Evolutionary conservation across 2,329 filamentous ascomycete species (phyloP).

Genomic region (Thelonectria discophora): DNA sequence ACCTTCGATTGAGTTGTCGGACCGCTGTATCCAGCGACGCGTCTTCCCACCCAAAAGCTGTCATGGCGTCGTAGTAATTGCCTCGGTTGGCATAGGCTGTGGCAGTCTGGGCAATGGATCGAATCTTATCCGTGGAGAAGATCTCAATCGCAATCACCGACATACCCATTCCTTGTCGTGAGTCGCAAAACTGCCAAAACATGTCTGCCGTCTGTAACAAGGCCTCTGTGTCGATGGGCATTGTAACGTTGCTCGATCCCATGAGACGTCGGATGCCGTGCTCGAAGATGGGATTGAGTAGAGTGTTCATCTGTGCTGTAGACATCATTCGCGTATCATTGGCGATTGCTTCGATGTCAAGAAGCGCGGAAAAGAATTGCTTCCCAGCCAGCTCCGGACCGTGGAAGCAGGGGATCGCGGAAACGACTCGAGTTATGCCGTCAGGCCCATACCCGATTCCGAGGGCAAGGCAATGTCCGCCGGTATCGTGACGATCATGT

Average conservation of each 20-base stretch:
- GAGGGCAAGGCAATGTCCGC: slow-evolving; percentile 38
- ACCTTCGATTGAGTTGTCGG: slow-evolving; percentile 49
- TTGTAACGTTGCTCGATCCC: slow-evolving; percentile 39
- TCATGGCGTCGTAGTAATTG: slow-evolving; percentile 54
- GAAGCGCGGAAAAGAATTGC: slow-evolving; percentile 34
- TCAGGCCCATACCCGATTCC: slow-evolving; percentile 37
- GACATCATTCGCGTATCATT: slow-evolving; percentile 32
- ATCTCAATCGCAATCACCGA: slow-evolving; percentile 51
- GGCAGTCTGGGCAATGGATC: slow-evolving; percentile 45
- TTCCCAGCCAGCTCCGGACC: slow-evolving; percentile 32
- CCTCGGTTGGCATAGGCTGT: slow-evolving; percentile 58
- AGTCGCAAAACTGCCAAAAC: slow-evolving; percentile 42
- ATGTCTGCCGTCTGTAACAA: slow-evolving; percentile 40
- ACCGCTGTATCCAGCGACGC: slow-evolving; percentile 48
- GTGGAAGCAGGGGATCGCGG: slow-evolving; percentile 36
- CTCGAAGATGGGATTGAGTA: slow-evolving; percentile 38
- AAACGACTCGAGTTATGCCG: slow-evolving; percentile 24
- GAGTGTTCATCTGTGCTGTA: slow-evolving; percentile 34
- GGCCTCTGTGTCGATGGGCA: slow-evolving; percentile 48
- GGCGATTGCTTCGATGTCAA: slow-evolving; percentile 21
- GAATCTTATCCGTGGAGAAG: slow-evolving; percentile 51
- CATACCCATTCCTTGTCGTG: slow-evolving; percentile 32
- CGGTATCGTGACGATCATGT: slow-evolving; percentile 23
- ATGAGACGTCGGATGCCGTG: slow-evolving; percentile 41
- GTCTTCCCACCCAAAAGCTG: slow-evolving; percentile 53